Percentiles rank a stretch among this genome's conserved stretches.
phyloP scores from a whole-genome alignment of 768 basidiomycete species.

The Infundibulicybe gibba region DNA sequence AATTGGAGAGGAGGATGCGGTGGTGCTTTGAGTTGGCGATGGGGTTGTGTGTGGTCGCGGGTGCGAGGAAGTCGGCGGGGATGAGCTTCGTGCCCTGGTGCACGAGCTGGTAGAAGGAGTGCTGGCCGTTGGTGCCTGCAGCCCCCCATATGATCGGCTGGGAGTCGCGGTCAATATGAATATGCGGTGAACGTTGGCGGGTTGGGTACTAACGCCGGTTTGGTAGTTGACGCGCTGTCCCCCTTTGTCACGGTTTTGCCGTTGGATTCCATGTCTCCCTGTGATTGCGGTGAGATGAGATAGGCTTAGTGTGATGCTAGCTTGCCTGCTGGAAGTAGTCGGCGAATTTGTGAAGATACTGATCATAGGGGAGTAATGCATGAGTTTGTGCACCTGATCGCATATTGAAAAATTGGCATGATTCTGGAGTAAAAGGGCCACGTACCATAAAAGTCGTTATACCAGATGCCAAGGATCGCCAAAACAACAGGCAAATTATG shows the following conservation, averaged over 20 bases:
- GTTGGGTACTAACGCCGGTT: slow-evolving; percentile 73
- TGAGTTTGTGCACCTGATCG: slow-evolving; percentile 83
- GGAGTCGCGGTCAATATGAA: not conserved
- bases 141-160: slow-evolving; percentile 99
- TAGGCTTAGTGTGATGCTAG: not conserved
- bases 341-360: slow-evolving; percentile 98
- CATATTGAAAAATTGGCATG: slow-evolving; percentile 2
- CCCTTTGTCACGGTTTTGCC: slow-evolving; percentile 96
- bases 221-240: slow-evolving; percentile 93
- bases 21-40: slow-evolving; percentile 87
- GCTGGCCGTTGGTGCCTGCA: slow-evolving; percentile 96
- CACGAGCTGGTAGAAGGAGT: slow-evolving; percentile 98
- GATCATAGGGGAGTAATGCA: slow-evolving; percentile 94
- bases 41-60: slow-evolving; percentile 87
- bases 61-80: slow-evolving; percentile 90
- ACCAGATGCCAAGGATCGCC: slow-evolving; percentile 93
- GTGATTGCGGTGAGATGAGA: not conserved
- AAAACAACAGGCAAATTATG: slow-evolving; percentile 89
- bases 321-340: slow-evolving; percentile 97
- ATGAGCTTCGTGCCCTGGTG: slow-evolving; percentile 94
- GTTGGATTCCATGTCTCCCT: slow-evolving; percentile 99
- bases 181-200: not conserved
- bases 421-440: not conserved
- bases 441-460: slow-evolving; percentile 93
- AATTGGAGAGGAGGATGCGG: slow-evolving; percentile 95